A percentile compares a stretch with the other conserved stretches of the same genome.
Evolutionary conservation across 768 basidiomycete species (phyloP).

Genomic region (Pulveroboletus sp.): DNA sequence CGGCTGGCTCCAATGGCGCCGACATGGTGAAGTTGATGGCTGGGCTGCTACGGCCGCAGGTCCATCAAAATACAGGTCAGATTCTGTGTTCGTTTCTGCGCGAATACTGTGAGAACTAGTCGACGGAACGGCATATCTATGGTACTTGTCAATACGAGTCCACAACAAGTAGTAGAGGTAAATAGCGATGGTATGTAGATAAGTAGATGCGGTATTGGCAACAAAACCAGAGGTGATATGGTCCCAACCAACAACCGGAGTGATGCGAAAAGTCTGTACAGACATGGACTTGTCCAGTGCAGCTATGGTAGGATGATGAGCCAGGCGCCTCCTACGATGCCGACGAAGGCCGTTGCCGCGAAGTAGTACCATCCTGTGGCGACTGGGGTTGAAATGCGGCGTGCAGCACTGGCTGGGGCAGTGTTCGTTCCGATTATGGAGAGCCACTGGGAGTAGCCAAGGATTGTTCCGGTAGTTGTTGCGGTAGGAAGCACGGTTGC

Average conservation of each 20-base stretch:
- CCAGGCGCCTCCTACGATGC: slow-evolving; percentile 32
- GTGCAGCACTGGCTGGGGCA: slow-evolving; percentile 23
- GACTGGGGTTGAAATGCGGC: slow-evolving; percentile 16
- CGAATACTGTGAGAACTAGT: slow-evolving; percentile 4
- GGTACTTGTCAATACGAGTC: slow-evolving; percentile 5
- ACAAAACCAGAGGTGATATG: not conserved
- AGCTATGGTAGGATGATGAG: slow-evolving; percentile 20
- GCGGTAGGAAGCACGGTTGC: slow-evolving; percentile 22
- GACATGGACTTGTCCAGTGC: slow-evolving; percentile 9
- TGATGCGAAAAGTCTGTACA: slow-evolving; percentile 6
- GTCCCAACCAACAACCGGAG: not conserved
- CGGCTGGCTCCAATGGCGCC: slow-evolving; percentile 8
- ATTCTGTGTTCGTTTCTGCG: too few relatives aligned
- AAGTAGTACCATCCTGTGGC: slow-evolving; percentile 28
- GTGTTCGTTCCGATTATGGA: slow-evolving; percentile 32
- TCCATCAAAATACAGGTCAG: not conserved
- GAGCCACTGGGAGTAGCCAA: slow-evolving; percentile 29
- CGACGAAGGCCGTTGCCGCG: slow-evolving; percentile 18
- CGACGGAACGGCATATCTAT: slow-evolving; percentile 6
- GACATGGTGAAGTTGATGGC: slow-evolving; percentile 17
- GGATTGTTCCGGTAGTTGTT: slow-evolving; percentile 27
- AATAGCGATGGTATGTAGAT: slow-evolving; percentile 18
- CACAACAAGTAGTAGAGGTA: slow-evolving; percentile 2
- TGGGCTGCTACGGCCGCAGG: not conserved
- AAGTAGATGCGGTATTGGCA: slow-evolving; percentile 15